Base-by-base conservation (phyloP, 2,329 filamentous ascomycete species). In the Bipolaris cookei region DNA sequence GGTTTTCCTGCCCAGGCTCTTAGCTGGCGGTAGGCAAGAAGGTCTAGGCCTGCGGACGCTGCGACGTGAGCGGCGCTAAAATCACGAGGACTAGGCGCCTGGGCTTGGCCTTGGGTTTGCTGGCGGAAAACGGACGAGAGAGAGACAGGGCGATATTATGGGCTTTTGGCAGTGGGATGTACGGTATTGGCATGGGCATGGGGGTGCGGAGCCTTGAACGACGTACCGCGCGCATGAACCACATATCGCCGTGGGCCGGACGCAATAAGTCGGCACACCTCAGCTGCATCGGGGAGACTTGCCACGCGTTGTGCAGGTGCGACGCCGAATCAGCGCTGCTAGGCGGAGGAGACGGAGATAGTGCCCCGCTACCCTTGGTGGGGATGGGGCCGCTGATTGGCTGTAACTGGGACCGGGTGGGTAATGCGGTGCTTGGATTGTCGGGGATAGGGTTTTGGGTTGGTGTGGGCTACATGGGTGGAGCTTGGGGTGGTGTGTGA, bases 371-470 rank as follows among this genome's bases (percentile, higher is more conserved):
- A 47, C 46, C 59, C 56, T 44, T 53, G 59, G 35, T 21, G 6
- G 10, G 2, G 4, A 13, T 21, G 34, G 18, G 43, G 21, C 47
- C 38, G 42, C 38, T 39, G 38, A 52, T 59, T 57, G 47, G 54
- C 30, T 44, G 43, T 39, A 25, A 38, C 34, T 16, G 30, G 41
- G 34, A 45, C 30, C 37, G 47, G 44, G 43, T 37, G 59, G 51
- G 11, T 16, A 42, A 30, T 38, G 41, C 57, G 57, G 53, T 54
- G 58, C 57, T 61, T 61, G 49, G 47, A 25, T 45, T 55, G 63
- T 56, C 63, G 63, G 63, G 63, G 60, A 63, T 65, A 65, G 61
- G 58, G 63, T 62, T 65, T 65, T 52, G 58, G 53, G 45, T 58
- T 48, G 55, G 65, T 64, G 63, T 56, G 55, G 59, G 54, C 44